These are phyloP conservation scores for Talaromyces thailandensis DNA, from an alignment of 495 filamentous ascomycete genomes.

Conservation along the genomic window DNA sequence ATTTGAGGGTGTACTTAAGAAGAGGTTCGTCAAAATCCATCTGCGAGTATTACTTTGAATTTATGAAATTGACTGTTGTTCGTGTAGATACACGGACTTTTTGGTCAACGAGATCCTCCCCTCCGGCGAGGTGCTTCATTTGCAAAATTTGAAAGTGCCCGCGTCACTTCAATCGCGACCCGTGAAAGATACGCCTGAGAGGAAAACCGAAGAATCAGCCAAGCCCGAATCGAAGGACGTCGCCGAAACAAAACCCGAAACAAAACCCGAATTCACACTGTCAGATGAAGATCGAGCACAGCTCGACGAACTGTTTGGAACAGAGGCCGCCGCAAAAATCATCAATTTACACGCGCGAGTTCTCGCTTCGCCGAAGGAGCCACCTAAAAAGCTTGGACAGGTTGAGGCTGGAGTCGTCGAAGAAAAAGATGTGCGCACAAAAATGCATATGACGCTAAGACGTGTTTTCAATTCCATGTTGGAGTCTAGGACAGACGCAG, in stretches of 20 bases:
- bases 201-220: constrained; percentile 5
- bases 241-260: constrained; percentile 1
- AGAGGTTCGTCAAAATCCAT: constrained; percentile 33
- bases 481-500: constrained; percentile 50
- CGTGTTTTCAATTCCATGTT: constrained; percentile 59
- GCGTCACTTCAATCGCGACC: constrained; percentile 7
- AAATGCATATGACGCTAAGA: constrained; percentile 58
- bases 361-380: constrained; percentile 27
- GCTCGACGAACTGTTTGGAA: constrained; percentile 36
- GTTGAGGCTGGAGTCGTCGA: constrained; percentile 33
- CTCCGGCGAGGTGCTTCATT: constrained; percentile 70
- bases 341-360: constrained; percentile 37
- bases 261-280: constrained; percentile 23
- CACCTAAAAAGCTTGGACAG: constrained; percentile 31
- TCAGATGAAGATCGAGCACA: constrained; percentile 36
- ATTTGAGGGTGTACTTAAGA: constrained; percentile 49
- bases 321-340: constrained; percentile 28
- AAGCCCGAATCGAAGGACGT: constrained; percentile 5
- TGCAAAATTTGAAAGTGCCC: constrained; percentile 38
- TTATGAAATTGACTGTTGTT: constrained; percentile 4
- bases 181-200: constrained; percentile 4
- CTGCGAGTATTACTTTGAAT: not conserved
- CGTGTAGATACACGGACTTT: constrained; percentile 84
- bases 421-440: constrained; percentile 52
- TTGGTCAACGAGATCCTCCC: constrained; percentile 84